Evolutionary conservation across 441 rosid species (phyloP).

Genomic region (Euphorbia celastroides): DNA sequence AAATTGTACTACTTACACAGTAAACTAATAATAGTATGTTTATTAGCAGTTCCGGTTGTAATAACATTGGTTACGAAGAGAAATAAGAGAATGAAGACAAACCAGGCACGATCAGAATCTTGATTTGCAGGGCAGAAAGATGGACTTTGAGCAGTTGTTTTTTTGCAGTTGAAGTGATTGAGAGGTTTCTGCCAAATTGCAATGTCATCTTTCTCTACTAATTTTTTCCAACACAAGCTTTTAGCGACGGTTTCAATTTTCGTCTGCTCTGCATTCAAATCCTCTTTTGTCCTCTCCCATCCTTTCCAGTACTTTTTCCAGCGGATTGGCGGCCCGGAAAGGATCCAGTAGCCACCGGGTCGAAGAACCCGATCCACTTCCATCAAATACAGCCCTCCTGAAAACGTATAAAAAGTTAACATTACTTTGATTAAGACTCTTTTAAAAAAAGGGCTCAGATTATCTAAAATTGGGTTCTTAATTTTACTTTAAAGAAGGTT

Average conservation of each 20-base stretch:
- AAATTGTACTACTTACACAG: too few species aligned
- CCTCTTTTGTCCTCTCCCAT: slow-evolving; percentile 80
- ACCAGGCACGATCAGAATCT: slow-evolving; percentile 75
- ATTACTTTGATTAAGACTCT: too few species aligned
- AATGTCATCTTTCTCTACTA: slow-evolving; percentile 64
- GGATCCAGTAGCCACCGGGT: slow-evolving; percentile 94
- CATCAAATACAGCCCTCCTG: slow-evolving; percentile 77
- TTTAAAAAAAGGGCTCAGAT: too few species aligned
- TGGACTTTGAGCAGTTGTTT: slow-evolving; percentile 55
- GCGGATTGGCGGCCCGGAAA: slow-evolving; percentile 84
- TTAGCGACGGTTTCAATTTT: slow-evolving; percentile 68
- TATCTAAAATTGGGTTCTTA: too few species aligned
- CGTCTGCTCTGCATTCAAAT: slow-evolving; percentile 79
- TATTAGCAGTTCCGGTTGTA: too few species aligned
- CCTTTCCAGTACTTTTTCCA: slow-evolving; percentile 94
- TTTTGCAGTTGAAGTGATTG: slow-evolving; percentile 64
- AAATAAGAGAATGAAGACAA: too few species aligned
- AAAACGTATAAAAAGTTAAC: too few species aligned
- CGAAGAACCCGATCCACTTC: slow-evolving; percentile 88
- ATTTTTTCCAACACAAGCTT: slow-evolving; percentile 88
- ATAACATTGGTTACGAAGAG: too few species aligned
- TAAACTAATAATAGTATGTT: too few species aligned
- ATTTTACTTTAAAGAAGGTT: too few species aligned
- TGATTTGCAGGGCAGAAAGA: too few species aligned
- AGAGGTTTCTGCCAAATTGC: slow-evolving; percentile 75